Percentiles rank a stretch among this genome's conserved stretches.
Conservation (phyloP, 1,284 basidiomycete genomes). For the Apiotrichum sp. region DNA sequence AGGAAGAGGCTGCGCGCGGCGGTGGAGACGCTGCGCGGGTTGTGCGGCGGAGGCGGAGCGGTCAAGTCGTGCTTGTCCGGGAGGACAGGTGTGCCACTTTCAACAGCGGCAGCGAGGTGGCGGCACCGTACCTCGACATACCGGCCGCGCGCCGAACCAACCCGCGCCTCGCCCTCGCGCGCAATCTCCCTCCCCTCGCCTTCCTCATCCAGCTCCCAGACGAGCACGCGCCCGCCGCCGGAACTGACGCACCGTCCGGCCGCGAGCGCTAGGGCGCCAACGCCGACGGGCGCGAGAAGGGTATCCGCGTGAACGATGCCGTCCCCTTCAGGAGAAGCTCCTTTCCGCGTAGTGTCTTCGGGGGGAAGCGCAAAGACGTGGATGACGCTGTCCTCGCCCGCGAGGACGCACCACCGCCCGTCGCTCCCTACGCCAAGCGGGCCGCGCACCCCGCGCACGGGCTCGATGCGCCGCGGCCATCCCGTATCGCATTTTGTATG, state of each 20-base stretch:
- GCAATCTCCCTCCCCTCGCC: slow-evolving; percentile 1
- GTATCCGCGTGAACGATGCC: slow-evolving; percentile 39
- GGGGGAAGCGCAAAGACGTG: slow-evolving; percentile 43
- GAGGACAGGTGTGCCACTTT: not conserved
- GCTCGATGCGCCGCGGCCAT: slow-evolving; percentile 33
- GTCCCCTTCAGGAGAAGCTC: not conserved
- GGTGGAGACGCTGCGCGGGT: slow-evolving; percentile 38
- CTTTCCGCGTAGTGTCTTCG: not conserved
- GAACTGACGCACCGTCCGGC: slow-evolving; percentile 39
- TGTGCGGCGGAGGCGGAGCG: slow-evolving; percentile 18
- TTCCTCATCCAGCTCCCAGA: slow-evolving; percentile 43
- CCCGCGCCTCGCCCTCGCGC: slow-evolving; percentile 12
- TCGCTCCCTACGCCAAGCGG: slow-evolving; percentile 39
- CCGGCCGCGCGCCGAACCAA: slow-evolving; percentile 12
- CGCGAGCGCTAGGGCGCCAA: slow-evolving; percentile 35
- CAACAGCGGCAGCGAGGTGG: not conserved
- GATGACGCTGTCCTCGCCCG: slow-evolving; percentile 41
- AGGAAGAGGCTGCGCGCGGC: slow-evolving; percentile 40
- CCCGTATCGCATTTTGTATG: slow-evolving; percentile 15
- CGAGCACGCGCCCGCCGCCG: slow-evolving; percentile 38
- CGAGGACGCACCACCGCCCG: slow-evolving; percentile 43
- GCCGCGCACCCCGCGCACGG: slow-evolving; percentile 37
- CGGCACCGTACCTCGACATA: slow-evolving; percentile 35
- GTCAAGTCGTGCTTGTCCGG: not conserved
- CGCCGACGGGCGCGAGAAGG: slow-evolving; percentile 36